Evolutionary conservation across 129 eudicot species (phyloP).

Genomic region (Dittrichia graveolens): DNA sequence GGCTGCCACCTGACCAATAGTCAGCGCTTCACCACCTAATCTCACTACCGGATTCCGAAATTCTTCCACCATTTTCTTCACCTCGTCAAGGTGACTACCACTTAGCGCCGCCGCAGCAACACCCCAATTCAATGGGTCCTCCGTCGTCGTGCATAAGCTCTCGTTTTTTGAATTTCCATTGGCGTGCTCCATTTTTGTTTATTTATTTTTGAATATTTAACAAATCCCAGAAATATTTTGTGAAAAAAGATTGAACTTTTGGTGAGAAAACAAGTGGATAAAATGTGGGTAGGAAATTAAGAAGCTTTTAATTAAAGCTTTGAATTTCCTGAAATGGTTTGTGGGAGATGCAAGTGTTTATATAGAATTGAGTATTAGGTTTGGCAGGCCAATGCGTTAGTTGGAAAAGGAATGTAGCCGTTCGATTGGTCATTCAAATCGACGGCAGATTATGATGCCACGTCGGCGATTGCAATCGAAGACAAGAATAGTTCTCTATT

Average conservation of each 20-base stretch:
- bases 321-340: constrained; percentile 49
- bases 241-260: background rate
- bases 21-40: constrained; percentile 60
- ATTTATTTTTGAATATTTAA: background rate
- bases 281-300: constrained; percentile 37
- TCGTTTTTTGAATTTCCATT: constrained; percentile 13
- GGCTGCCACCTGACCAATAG: constrained; percentile 73
- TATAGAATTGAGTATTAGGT: constrained; percentile 39
- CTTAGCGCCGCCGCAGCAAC: constrained; percentile 51
- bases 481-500: background rate
- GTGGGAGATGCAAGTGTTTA: constrained; percentile 33
- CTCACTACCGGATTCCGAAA: constrained; percentile 51
- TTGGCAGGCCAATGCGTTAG: constrained; percentile 47
- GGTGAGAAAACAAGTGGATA: background rate
- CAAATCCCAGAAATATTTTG: background rate
- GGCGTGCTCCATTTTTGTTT: constrained; percentile 14
- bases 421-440: constrained; percentile 30
- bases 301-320: constrained; percentile 22
- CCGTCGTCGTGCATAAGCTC: constrained; percentile 12
- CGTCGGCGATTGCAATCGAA: constrained; percentile 26
- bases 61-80: constrained; percentile 75
- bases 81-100: constrained; percentile 77
- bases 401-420: constrained; percentile 43
- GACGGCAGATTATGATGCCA: constrained; percentile 37
- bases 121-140: constrained; percentile 71